Conservation (phyloP, 169 alveolate species). For the Cyclospora cayetanensis region DNA sequence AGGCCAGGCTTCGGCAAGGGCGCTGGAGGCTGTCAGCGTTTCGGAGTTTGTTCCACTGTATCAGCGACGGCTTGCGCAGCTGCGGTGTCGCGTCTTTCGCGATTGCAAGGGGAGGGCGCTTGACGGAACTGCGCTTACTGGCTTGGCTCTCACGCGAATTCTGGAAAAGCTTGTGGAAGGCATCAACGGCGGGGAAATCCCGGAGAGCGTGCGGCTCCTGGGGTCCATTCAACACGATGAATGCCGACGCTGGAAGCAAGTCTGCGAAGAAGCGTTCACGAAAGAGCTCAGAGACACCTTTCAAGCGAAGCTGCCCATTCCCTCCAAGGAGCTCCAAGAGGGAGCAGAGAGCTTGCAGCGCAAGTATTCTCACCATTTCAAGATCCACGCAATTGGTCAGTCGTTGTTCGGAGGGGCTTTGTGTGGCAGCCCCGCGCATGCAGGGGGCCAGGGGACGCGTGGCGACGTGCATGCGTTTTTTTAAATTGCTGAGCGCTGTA, state of each 20-base stretch:
- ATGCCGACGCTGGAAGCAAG: slow-evolving; percentile 62
- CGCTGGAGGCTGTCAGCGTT: slow-evolving; percentile 67
- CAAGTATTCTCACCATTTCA: slow-evolving; percentile 48
- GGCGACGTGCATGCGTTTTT: no score
- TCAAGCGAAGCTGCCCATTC: slow-evolving; percentile 52
- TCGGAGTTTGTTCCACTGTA: slow-evolving; percentile 57
- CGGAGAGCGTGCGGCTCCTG: slow-evolving; percentile 60
- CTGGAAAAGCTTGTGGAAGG: slow-evolving; percentile 64
- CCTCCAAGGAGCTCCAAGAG: slow-evolving; percentile 60
- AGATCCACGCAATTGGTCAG: slow-evolving; percentile 67
- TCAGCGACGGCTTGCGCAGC: slow-evolving; percentile 67
- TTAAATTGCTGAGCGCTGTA: no score
- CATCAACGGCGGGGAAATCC: slow-evolving; percentile 68
- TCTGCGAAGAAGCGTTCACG: slow-evolving; percentile 64
- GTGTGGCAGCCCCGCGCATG: neutral
- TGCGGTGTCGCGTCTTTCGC: slow-evolving; percentile 43
- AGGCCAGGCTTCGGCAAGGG: slow-evolving; percentile 44
- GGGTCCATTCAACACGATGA: slow-evolving; percentile 65
- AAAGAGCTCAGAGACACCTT: slow-evolving; percentile 62
- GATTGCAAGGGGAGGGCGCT: slow-evolving; percentile 65
- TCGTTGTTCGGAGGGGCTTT: neutral
- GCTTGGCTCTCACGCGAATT: slow-evolving; percentile 47
- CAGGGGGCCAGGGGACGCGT: no score
- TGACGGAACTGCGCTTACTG: slow-evolving; percentile 46
- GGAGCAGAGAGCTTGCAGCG: slow-evolving; percentile 64